Evolutionary conservation across 2,329 filamentous ascomycete genomes (phyloP), one percentile per base, ranked within the genome.

Genomic region (Nannizzia gypsea): DNA sequence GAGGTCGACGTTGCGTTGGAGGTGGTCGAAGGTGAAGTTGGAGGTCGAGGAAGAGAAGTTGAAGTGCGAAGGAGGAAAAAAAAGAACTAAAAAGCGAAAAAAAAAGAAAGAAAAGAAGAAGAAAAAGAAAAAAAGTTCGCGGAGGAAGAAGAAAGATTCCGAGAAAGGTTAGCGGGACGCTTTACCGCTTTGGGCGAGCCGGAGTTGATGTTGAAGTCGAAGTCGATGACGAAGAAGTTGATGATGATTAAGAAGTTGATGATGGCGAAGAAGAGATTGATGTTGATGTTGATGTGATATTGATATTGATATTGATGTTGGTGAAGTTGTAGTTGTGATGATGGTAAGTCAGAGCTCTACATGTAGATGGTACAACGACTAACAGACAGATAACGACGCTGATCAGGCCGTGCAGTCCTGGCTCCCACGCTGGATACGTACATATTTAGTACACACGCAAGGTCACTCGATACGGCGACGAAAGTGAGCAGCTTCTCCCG

Each of bases 51-150:
- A 42, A 15, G 6, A 42, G 38, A 31, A 8, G 44, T 26, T 50
- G 22, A n/a, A 31, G 48, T 52, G 48, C 48, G 48, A 31, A 15
- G 40, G 58, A 54, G 42, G n/a, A 38, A 55, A 55, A 61, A 15
- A 44, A 59, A 36, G 50, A 24, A 40, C 54, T n/a, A 44, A 50
- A 52, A 38, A 36, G 28, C 54, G 62, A 42, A 15, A 52, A 38
- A 44, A 59, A 26, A 56, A 31, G 40, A 52, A 17, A 44, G 38
- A 52, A 38, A 36, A 34, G 48, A 62, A 42, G 8, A 54, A 40
- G 9, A 8, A 31, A 55, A 55, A 57, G 28, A 44, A 34, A 44
- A 59, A 54, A 57, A 52, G 60, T 52, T 50, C 48, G 48, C 48
- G 48, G 48, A 26, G 48, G 48, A 28, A 31, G 48, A 22, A 20